These are phyloP conservation scores for Collariella sp. DNA, from an alignment of 495 filamentous ascomycete species.

Conservation along the genomic window DNA sequence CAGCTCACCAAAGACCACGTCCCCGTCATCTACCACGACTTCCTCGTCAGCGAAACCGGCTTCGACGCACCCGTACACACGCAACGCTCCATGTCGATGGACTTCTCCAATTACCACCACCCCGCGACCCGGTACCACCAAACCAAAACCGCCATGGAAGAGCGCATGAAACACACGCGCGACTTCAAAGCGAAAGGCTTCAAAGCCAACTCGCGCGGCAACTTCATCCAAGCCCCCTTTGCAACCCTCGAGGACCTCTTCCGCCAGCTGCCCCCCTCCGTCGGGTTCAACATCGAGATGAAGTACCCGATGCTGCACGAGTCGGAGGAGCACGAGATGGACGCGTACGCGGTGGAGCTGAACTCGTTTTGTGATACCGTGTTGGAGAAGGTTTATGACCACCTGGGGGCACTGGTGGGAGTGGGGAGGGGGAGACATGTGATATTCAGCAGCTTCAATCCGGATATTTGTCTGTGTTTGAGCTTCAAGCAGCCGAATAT, in stretches of 20 bases:
- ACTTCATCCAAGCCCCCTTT: slow-evolving; percentile 89
- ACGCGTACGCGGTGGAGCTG: slow-evolving; percentile 90
- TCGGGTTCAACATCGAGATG: slow-evolving; percentile 98
- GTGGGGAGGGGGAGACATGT: slow-evolving; percentile 74
- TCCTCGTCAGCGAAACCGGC: slow-evolving; percentile 95
- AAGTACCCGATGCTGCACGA: slow-evolving; percentile 98
- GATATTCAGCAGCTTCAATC: slow-evolving; percentile 95
- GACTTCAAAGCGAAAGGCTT: slow-evolving; percentile 84
- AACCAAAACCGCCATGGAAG: slow-evolving; percentile 49
- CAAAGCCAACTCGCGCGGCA: slow-evolving; percentile 90
- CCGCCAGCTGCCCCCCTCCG: slow-evolving; percentile 62
- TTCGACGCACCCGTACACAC: slow-evolving; percentile 96
- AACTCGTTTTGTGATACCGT: slow-evolving; percentile 97
- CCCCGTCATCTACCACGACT: slow-evolving; percentile 98
- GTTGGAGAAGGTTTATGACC: slow-evolving; percentile 69
- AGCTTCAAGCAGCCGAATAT: slow-evolving; percentile 95
- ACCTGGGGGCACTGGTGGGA: no score
- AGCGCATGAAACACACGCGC: slow-evolving; percentile 94
- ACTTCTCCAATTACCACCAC: no score
- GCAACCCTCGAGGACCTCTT: slow-evolving; percentile 93
- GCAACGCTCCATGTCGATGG: slow-evolving; percentile 42
- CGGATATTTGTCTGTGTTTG: slow-evolving; percentile 86
- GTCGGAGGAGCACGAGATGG: slow-evolving; percentile 92
- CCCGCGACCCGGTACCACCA: slow-evolving; percentile 13
- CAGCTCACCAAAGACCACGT: slow-evolving; percentile 98